These are phyloP conservation scores for Actinidia polygama DNA, from an alignment of 179 eudicot species.

Conservation along the genomic window DNA sequence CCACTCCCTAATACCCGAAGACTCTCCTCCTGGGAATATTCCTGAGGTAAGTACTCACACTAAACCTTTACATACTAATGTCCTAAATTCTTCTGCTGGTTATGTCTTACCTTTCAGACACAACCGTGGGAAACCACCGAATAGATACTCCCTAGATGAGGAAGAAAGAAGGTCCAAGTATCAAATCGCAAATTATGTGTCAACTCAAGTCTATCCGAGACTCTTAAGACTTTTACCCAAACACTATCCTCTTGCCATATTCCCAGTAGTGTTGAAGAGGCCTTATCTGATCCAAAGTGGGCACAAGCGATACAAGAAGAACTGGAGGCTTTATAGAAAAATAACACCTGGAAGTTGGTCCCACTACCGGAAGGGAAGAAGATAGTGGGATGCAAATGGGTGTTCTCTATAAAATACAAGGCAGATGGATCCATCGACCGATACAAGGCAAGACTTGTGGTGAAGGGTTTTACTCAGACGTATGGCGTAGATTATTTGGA, in stretches of 20 bases:
- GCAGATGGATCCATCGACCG: too few relatives aligned
- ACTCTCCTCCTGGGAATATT: conserved; percentile 14
- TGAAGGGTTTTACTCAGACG: too few relatives aligned
- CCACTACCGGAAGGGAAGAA: conserved; percentile 4
- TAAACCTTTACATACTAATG: background rate
- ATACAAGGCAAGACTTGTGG: too few relatives aligned
- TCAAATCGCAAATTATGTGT: conserved; percentile 16
- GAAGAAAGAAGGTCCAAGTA: conserved; percentile 7
- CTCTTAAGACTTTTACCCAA: background rate
- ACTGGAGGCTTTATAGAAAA: background rate
- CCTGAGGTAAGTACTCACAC: conserved; percentile 17
- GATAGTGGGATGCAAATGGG: background rate
- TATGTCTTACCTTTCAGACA: conserved; percentile 11
- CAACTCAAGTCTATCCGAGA: background rate
- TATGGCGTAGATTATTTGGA: too few relatives aligned
- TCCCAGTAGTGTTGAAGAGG: background rate
- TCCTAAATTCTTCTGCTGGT: background rate
- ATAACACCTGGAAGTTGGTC: conserved; percentile 5
- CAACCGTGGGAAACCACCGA: conserved; percentile 1
- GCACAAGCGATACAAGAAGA: background rate
- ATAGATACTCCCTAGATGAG: background rate
- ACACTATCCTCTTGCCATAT: background rate
- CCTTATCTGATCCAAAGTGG: background rate
- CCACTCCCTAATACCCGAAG: background rate
- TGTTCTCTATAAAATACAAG: too few relatives aligned